Conservation (phyloP, 371 early-diverging fungal species). For the Massospora cicadina region DNA sequence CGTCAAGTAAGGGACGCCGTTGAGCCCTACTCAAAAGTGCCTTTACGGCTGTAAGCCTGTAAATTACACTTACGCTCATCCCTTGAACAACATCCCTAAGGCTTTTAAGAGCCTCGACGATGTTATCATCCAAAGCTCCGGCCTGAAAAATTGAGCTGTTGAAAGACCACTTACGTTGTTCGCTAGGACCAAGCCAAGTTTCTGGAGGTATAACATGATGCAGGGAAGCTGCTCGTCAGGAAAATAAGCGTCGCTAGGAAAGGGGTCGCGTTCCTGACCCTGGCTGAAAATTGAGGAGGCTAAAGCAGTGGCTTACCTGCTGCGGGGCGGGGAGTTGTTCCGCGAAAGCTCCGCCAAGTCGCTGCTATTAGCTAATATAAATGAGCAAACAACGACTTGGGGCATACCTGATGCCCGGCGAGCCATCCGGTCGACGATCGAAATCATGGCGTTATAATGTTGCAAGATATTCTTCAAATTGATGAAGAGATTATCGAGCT, state of each 20-base stretch:
- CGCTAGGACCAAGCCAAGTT: not conserved
- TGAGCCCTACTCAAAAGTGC: not conserved
- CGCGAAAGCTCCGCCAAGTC: not conserved
- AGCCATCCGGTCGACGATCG: not conserved
- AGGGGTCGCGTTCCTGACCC: not conserved
- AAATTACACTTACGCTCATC: not conserved
- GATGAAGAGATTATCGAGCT: not conserved
- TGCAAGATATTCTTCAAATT: conserved; percentile 2
- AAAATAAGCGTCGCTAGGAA: not conserved
- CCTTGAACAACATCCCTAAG: conserved; percentile 3
- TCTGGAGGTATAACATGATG: conserved; percentile 1
- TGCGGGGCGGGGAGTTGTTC: not conserved
- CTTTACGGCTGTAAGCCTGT: not conserved
- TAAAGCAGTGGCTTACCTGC: not conserved
- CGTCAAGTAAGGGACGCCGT: not conserved
- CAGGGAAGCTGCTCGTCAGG: not conserved
- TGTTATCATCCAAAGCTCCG: not conserved
- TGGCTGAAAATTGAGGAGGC: not conserved
- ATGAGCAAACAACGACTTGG: no score
- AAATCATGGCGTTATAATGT: conserved; percentile 2
- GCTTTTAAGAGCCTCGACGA: not conserved
- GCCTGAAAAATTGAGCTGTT: not conserved
- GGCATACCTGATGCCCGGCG: not conserved
- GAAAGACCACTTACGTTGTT: not conserved
- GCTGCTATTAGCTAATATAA: not conserved